Evolutionary conservation across 305 asterid species (phyloP).

Genomic region (Rubia tinctorum): DNA sequence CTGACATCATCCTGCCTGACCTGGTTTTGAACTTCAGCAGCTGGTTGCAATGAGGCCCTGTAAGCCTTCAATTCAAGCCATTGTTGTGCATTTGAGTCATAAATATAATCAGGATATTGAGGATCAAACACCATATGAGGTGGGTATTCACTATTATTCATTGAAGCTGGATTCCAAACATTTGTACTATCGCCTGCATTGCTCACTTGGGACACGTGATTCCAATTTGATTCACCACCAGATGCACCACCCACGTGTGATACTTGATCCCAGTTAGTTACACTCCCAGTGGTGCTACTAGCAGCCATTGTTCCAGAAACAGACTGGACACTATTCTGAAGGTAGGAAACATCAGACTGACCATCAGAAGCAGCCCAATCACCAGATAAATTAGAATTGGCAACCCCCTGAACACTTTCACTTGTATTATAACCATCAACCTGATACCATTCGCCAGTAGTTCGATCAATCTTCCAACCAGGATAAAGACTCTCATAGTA

Average conservation of each 20-base stretch:
- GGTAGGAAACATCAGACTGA: constrained; percentile 54
- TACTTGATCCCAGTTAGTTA: constrained; percentile 60
- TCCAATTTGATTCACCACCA: constrained; percentile 37
- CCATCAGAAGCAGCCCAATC: constrained; percentile 46
- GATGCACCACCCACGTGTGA: constrained; percentile 36
- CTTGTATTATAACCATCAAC: constrained; percentile 52
- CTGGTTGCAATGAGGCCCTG: constrained; percentile 40
- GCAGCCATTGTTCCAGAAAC: constrained; percentile 50
- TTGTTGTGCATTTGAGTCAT: constrained; percentile 67
- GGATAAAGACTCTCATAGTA: constrained; percentile 86
- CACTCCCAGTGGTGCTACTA: constrained; percentile 47
- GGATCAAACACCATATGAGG: constrained; percentile 89
- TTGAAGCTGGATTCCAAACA: constrained; percentile 57
- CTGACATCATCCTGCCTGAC: constrained; percentile 41
- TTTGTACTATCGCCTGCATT: constrained; percentile 35
- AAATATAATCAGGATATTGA: constrained; percentile 93
- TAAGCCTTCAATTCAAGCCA: constrained; percentile 73
- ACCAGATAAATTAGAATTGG: constrained; percentile 32
- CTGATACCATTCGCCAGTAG: constrained; percentile 87
- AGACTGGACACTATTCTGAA: constrained; percentile 65
- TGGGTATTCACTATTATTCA: constrained; percentile 63
- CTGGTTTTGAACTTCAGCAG: constrained; percentile 46
- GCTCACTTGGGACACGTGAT: constrained; percentile 44
- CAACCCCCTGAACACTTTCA: constrained; percentile 34
- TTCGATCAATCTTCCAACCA: constrained; percentile 78